Conservation (phyloP, 352 stramenopile genomes). For the Phytophthora meadii region DNA sequence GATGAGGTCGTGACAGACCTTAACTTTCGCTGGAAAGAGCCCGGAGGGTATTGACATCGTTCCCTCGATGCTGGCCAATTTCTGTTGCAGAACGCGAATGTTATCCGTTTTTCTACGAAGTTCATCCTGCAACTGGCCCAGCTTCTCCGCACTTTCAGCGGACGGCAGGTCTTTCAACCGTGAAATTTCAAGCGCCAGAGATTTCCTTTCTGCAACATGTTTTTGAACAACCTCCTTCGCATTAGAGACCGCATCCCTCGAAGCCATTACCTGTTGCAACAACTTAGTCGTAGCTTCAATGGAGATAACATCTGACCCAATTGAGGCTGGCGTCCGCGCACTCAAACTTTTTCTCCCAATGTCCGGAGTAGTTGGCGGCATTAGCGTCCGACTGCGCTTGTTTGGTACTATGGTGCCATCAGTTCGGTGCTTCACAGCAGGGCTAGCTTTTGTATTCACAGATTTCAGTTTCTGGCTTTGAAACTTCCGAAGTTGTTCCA, state of each 20-base stretch:
- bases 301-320: slow-evolving; percentile 5
- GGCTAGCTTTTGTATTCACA: slow-evolving; percentile 52
- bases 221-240: slow-evolving; percentile 59
- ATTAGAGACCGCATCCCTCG: slow-evolving; percentile 54
- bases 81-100: slow-evolving; percentile 72
- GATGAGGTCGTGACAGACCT: slow-evolving; percentile 64
- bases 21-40: slow-evolving; percentile 50
- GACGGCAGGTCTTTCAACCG: slow-evolving; percentile 23
- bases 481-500: slow-evolving; percentile 66
- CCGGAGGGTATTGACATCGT: slow-evolving; percentile 44
- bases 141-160: slow-evolving; percentile 22
- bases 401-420: slow-evolving; percentile 52
- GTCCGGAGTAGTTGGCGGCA: slow-evolving; percentile 1
- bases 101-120: slow-evolving; percentile 60
- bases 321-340: not conserved
- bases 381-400: slow-evolving; percentile 50
- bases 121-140: slow-evolving; percentile 43
- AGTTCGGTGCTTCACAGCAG: slow-evolving; percentile 65
- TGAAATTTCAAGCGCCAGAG: slow-evolving; percentile 52
- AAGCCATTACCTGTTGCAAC: slow-evolving; percentile 47
- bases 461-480: slow-evolving; percentile 58
- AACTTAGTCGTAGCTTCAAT: slow-evolving; percentile 43
- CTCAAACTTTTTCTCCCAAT: not conserved
- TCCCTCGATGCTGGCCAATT: slow-evolving; percentile 62
- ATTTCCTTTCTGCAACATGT: slow-evolving; percentile 63